Percentiles rank a stretch among this genome's conserved stretches.
phyloP scores from a whole-genome alignment of 768 basidiomycete species.

The Trichaptum fuscoviolaceum region DNA sequence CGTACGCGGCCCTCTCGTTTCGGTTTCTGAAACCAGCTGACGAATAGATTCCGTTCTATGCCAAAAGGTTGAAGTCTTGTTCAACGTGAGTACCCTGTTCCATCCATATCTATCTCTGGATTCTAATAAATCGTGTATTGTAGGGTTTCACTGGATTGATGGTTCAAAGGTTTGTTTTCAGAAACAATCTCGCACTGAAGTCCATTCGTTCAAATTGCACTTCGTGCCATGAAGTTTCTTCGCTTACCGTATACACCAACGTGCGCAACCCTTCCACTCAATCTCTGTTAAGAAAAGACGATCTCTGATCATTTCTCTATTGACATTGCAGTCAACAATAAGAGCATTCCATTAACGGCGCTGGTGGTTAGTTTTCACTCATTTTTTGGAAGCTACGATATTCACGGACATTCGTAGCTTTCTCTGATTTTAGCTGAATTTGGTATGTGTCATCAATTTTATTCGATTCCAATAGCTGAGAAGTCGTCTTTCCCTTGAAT shows the following conservation, averaged over 20 bases:
- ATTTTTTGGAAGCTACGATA: not conserved
- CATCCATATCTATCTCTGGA: not conserved
- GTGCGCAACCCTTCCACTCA: constrained; percentile 25
- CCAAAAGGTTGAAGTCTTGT: constrained; percentile 40
- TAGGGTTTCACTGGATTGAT: constrained; percentile 47
- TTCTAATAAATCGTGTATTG: not conserved
- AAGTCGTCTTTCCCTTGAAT: constrained; percentile 27
- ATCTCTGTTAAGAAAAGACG: not conserved
- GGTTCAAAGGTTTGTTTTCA: constrained; percentile 43
- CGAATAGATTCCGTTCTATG: not conserved
- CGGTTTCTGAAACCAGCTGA: not conserved
- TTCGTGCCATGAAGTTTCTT: constrained; percentile 35
- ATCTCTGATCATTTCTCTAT: not conserved
- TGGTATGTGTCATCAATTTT: constrained; percentile 26
- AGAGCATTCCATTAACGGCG: constrained; percentile 30
- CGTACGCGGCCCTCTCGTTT: constrained; percentile 8
- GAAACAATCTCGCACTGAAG: not conserved
- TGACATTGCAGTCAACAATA: constrained; percentile 41
- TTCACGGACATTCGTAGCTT: constrained; percentile 22
- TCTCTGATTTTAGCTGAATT: constrained; percentile 37
- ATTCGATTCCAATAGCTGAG: not conserved
- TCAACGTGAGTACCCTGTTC: constrained; percentile 37
- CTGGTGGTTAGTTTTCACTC: constrained; percentile 27
- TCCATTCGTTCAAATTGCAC: not conserved
- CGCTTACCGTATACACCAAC: constrained; percentile 41